Base-by-base conservation (phyloP, 2,329 filamentous ascomycete genomes). In the Fusarium pseudoanthophilum region DNA sequence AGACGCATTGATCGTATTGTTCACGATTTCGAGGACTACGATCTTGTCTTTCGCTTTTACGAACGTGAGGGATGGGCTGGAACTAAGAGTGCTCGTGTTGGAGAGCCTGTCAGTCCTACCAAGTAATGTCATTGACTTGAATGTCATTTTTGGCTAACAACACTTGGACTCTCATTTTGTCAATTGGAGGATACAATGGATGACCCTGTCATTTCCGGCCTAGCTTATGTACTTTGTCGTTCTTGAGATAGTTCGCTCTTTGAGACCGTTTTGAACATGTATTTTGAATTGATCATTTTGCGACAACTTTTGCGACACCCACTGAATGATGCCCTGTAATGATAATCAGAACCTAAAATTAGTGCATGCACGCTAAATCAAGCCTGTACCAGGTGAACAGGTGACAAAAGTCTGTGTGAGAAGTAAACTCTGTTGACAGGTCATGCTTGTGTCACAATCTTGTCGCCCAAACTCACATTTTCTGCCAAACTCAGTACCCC, bases 11-110 rank as follows among this genome's bases (percentile, higher is more conserved):
- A 99, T 82, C 92, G 95, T 61, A 98, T 99, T 75, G 94, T 99
- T 57, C 96, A 99, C 82, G 95, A 98, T 79, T 92, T 99, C 77
- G 95, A 99, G 80, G 96, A 97, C 60, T 99, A 99, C 80, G 95
- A 98, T 82, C 87, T 99, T 42, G 92, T 99, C 51, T 99, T 99
- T 85, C 90, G 95, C 67, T 98, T 97, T 87, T 99, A 97, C 80
- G 95, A 98, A 85, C 90, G 94, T 67, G 91, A 97, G 75, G 95
- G 93, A 78, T 98, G 89, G 89, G 81, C 83, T 53, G 88, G 88
- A 16, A 84, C 85, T 16, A 87, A 86, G 71, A 82, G 80, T 30
- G 86, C 88, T 14, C 83, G 88, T 36, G 86, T 90, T 52, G 88
- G 88, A 21, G 88, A 90, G 81, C 83, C 85, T 11, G 7, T 42